Conservation (phyloP, 345 rosid genomes). For the Luvunga scandens region DNA sequence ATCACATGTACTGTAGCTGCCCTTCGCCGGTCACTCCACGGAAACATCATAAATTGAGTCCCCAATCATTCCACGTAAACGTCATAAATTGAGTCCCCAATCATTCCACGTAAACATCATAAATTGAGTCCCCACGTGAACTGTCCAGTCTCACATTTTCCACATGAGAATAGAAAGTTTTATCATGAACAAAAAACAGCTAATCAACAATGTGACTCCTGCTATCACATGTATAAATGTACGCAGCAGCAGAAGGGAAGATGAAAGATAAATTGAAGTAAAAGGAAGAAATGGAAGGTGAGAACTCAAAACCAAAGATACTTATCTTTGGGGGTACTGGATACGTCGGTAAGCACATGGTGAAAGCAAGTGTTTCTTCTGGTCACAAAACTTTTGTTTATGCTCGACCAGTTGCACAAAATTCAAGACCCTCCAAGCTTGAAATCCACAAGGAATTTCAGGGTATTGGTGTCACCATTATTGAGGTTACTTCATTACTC, state of each 20-base stretch:
- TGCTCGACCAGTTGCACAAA: slow-evolving; percentile 26
- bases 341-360: slow-evolving; percentile 37
- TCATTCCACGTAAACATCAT: no score
- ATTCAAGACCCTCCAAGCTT: slow-evolving; percentile 5
- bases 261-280: background rate
- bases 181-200: no score
- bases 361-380: slow-evolving; percentile 25
- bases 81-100: no score
- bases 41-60: no score
- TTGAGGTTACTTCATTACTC: background rate
- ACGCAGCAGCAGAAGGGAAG: background rate
- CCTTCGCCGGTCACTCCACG: no score
- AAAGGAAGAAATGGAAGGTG: slow-evolving; percentile 3
- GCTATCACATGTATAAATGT: background rate
- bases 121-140: no score
- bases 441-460: slow-evolving; percentile 18
- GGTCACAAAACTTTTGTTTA: slow-evolving; percentile 35
- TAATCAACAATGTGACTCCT: background rate
- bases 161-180: no score
- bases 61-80: no score
- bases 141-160: no score
- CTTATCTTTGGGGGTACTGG: slow-evolving; percentile 43
- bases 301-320: slow-evolving; percentile 12
- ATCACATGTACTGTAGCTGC: no score
- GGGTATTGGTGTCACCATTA: slow-evolving; percentile 18